Base-by-base conservation (phyloP, 306 rosid genomes). In the Quercus ilex region DNA sequence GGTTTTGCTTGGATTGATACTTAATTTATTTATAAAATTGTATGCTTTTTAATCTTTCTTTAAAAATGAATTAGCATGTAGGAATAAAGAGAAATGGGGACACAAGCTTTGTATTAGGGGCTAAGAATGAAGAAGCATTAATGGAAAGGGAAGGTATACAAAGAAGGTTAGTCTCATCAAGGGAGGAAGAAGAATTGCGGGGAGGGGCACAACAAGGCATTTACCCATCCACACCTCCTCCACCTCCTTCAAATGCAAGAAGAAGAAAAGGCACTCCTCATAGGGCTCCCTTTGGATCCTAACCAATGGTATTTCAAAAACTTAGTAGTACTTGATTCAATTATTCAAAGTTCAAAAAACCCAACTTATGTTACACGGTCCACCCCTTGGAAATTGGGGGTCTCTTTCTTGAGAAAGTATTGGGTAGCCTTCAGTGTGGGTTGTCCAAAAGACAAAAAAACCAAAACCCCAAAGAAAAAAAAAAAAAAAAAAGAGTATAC, bases 261-360 rank as follows among this genome's bases (percentile, higher is more conserved):
- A 92, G 99, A 90, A 94, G 99, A 78, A 94, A 94, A 90, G 99
- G 99, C 74, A 91, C 92, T 80, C 99, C 99, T 80, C 97, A 84
- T 55, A 88, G 99, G 77, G 99, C 99, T 69, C 99, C 99, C 71
- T 90, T 94, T 84, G 90, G 88, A 65, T 81, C 92, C 76, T 94
- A 86, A 84, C 69, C n/a, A 71, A 75, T 53, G 9, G 51, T 28
- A 65, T 77, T 52, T 2, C 10, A 12, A 58, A 58, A 73, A 18
- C 4, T 17, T 17, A 19, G 4, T 19, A 6, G 0, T 4, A 28
- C 38, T 28, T 41, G 0, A 41, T 41, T 26, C 13, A 49, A 49
- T 59, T 28, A 5, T 63, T 63, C 7, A 63, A 30, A 65, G 23
- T 31, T 28, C 52, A 69, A 67, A 67, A 20, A 55, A 78, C 67